Conservation (phyloP, 1,284 basidiomycete genomes). For the Ustilago sp. region DNA sequence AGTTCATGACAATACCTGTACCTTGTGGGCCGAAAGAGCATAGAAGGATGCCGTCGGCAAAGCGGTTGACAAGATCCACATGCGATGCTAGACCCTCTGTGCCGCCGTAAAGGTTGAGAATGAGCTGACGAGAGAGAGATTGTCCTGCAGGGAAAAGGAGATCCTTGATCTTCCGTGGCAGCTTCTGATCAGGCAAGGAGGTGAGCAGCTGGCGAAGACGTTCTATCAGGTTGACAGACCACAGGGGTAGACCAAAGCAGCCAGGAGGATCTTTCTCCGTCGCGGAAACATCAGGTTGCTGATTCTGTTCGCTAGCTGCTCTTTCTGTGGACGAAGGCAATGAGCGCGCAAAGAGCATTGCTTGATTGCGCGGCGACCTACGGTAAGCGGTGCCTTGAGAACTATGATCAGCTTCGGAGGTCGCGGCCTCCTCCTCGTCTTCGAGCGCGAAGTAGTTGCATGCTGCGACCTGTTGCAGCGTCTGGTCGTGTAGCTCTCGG, state of each 20-base stretch:
- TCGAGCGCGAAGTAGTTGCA: slow-evolving; percentile 42
- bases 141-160: slow-evolving; percentile 25
- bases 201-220: slow-evolving; percentile 14
- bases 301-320: background rate
- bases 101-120: slow-evolving; percentile 72
- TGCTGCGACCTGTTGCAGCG: slow-evolving; percentile 26
- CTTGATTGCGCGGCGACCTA: slow-evolving; percentile 36
- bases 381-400: background rate
- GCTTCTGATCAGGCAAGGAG: background rate
- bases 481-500: slow-evolving; percentile 22
- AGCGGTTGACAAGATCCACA: slow-evolving; percentile 71
- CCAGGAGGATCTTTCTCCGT: background rate
- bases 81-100: slow-evolving; percentile 71
- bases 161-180: slow-evolving; percentile 6
- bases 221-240: slow-evolving; percentile 33
- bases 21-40: slow-evolving; percentile 48
- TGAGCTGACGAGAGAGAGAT: slow-evolving; percentile 67
- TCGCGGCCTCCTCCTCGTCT: background rate
- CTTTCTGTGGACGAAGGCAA: background rate
- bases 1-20: slow-evolving; percentile 57
- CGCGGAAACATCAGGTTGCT: background rate
- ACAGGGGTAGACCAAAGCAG: slow-evolving; percentile 36
- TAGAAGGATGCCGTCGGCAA: slow-evolving; percentile 67
- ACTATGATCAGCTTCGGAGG: background rate
- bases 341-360: slow-evolving; percentile 49